Percentiles rank a stretch among this genome's conserved stretches.
Conservation (phyloP, 306 rosid genomes). For the Trichosanthes truncata region DNA sequence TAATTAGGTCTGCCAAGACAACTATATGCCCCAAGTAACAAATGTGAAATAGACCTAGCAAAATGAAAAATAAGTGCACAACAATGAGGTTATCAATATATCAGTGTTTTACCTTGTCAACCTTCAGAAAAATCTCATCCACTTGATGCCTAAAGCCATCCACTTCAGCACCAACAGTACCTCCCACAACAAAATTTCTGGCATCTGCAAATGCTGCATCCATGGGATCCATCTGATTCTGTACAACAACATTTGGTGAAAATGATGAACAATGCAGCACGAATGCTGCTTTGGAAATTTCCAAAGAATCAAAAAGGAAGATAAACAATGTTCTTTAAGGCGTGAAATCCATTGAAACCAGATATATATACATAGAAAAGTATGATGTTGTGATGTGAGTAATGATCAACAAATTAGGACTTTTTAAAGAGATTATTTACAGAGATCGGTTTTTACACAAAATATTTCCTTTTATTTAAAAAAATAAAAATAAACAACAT, state of each 20-base stretch:
- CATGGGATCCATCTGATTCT: constrained; percentile 28
- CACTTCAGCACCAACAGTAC: constrained; percentile 19
- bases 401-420: background rate
- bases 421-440: background rate
- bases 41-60: background rate
- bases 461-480: background rate
- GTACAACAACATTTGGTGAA: background rate
- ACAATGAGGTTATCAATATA: background rate
- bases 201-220: constrained; percentile 23
- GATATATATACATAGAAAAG: too few relatives aligned
- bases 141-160: constrained; percentile 41
- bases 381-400: background rate
- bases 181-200: constrained; percentile 13
- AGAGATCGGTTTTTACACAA: background rate
- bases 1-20: background rate
- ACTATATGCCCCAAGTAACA: background rate
- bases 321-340: background rate
- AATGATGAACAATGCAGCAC: background rate
- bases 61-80: background rate
- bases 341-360: background rate
- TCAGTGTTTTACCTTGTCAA: constrained; percentile 35
- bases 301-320: background rate
- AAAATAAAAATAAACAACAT: background rate
- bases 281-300: background rate
- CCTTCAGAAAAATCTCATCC: constrained; percentile 37